A percentile compares a stretch with the other conserved stretches of the same genome.
phyloP scores from a whole-genome alignment of 208 protist species.

The Trypanosomatidae sp. region DNA sequence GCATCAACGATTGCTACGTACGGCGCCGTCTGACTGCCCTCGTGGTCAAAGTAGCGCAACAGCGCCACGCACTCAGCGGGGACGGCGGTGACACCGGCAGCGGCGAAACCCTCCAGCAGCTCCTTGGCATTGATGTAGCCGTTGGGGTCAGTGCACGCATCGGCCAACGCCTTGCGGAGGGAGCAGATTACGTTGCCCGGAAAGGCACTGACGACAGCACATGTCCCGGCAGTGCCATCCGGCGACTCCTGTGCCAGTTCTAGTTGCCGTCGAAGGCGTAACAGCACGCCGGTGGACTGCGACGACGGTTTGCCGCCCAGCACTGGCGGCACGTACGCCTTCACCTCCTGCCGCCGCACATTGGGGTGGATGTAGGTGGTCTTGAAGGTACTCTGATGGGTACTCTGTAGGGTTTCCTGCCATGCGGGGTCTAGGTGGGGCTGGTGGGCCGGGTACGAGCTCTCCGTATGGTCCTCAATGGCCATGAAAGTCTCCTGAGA shows the following conservation, averaged over 20 bases:
- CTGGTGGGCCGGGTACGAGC: constrained; percentile 82
- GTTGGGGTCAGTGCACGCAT: constrained; percentile 23
- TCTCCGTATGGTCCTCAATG: constrained; percentile 72
- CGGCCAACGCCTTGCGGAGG: constrained; percentile 44
- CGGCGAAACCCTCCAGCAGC: constrained; percentile 54
- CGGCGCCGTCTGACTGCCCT: constrained; percentile 38
- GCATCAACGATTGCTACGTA: constrained; percentile 51
- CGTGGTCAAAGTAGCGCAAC: constrained; percentile 63
- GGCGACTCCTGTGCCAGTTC: constrained; percentile 34
- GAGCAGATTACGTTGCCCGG: constrained; percentile 74
- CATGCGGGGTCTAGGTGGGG: constrained; percentile 67
- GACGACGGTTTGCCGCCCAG: constrained; percentile 51
- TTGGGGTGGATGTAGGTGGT: constrained; percentile 33
- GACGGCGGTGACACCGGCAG: constrained; percentile 33
- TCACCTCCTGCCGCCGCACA: constrained; percentile 25
- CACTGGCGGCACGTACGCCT: constrained; percentile 48
- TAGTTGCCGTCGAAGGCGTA: constrained; percentile 70
- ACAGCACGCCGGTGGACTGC: constrained; percentile 61
- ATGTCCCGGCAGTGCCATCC: background rate
- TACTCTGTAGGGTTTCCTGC: constrained; percentile 12
- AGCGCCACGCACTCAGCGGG: constrained; percentile 71
- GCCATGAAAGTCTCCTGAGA: constrained; percentile 73
- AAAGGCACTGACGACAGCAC: constrained; percentile 37
- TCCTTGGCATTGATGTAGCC: constrained; percentile 69
- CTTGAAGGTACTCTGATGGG: constrained; percentile 25